A percentile compares a stretch with the other conserved stretches of the same genome.
phyloP scores from a whole-genome alignment of 2,329 filamentous ascomycete genomes.

The Didymella arachidicola region DNA sequence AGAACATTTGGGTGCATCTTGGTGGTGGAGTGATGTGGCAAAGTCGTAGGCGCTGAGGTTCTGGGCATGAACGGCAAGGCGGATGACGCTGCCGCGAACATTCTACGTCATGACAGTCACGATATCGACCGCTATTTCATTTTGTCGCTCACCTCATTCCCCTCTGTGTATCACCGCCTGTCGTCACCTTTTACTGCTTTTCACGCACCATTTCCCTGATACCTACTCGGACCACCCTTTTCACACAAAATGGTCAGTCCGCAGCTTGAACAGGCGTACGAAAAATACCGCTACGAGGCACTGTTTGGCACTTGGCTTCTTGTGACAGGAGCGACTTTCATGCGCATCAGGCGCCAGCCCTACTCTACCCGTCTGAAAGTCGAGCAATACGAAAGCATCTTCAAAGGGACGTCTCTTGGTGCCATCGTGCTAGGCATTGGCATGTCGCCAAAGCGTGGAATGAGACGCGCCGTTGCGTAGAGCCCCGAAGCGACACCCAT shows the following conservation, averaged over 20 bases:
- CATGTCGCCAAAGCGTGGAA: slow-evolving; percentile 32
- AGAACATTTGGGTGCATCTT: not conserved
- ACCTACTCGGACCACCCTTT: too few species aligned
- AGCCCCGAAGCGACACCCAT: slow-evolving; percentile 2
- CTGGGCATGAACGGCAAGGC: slow-evolving; percentile 5
- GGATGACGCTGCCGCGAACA: slow-evolving; percentile 10
- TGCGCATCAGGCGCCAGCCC: slow-evolving; percentile 46
- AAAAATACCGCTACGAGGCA: slow-evolving; percentile 43
- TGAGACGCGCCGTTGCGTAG: slow-evolving; percentile 24
- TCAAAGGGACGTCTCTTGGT: slow-evolving; percentile 47
- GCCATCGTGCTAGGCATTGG: slow-evolving; percentile 38
- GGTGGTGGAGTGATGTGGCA: slow-evolving; percentile 5
- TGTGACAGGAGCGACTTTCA: slow-evolving; percentile 45
- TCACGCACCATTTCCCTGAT: not conserved
- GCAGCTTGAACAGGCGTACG: slow-evolving; percentile 25
- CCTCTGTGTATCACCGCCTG: slow-evolving; percentile 1
- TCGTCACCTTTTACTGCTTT: not conserved
- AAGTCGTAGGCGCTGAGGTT: slow-evolving; percentile 1
- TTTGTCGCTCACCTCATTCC: slow-evolving; percentile 17
- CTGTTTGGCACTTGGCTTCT: slow-evolving; percentile 40
- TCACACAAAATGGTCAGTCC: slow-evolving; percentile 27
- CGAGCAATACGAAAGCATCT: slow-evolving; percentile 50
- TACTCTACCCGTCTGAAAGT: slow-evolving; percentile 45
- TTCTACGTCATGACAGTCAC: slow-evolving; percentile 5
- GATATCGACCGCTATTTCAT: slow-evolving; percentile 10